Evolutionary conservation across 257 asterid genomes (phyloP).

Genomic region (Catharanthus roseus): DNA sequence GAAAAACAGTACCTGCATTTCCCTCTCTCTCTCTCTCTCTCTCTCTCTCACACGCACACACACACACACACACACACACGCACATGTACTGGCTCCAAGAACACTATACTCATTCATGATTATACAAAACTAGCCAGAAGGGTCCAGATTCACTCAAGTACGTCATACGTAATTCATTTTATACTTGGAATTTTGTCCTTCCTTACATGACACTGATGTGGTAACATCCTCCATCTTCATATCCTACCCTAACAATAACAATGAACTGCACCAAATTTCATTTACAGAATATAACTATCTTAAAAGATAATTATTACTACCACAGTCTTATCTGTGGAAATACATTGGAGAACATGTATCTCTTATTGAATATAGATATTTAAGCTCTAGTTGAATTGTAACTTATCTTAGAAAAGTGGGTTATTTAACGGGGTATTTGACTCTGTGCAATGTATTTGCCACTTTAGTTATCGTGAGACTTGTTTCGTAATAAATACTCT

Average conservation of each 20-base stretch:
- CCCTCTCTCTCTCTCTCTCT: slow-evolving; percentile 32
- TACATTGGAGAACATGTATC: neutral
- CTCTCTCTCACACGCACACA: no score
- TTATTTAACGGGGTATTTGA: no score
- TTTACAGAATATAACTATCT: neutral
- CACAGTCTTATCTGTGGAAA: neutral
- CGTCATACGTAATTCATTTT: neutral
- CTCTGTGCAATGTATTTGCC: no score
- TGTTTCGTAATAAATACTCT: no score
- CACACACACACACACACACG: no score
- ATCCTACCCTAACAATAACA: neutral
- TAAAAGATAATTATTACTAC: neutral
- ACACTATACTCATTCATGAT: slow-evolving; percentile 4
- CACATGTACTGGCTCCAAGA: slow-evolving; percentile 12
- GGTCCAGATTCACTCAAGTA: slow-evolving; percentile 89
- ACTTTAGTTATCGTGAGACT: no score
- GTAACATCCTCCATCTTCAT: neutral
- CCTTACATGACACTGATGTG: neutral
- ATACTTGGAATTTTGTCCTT: neutral
- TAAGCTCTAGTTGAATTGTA: no score
- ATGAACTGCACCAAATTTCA: neutral
- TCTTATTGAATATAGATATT: no score
- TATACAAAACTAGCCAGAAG: no score
- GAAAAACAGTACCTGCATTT: slow-evolving; percentile 36
- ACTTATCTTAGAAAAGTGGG: no score